Base-by-base conservation (phyloP, 441 rosid genomes). In the Pelargonium fulgidum region DNA sequence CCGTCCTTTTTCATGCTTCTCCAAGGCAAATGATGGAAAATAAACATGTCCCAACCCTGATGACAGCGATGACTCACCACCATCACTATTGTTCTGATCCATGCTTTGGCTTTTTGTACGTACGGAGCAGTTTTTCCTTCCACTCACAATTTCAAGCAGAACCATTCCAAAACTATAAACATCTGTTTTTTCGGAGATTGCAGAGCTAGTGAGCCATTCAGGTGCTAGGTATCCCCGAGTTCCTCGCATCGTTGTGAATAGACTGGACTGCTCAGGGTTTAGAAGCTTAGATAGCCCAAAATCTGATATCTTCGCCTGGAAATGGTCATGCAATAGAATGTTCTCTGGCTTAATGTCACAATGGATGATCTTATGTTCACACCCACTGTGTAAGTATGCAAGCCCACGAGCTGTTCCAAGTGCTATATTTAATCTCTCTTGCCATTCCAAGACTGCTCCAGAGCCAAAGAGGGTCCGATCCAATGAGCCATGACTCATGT, bases 141-240 rank as follows among this genome's bases (percentile, higher is more conserved):
- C 98, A 52, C 97, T 90, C n/a, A 93, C 90, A 70, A 93, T 71
- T 74, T 90, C 97, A 16, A 93, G 88, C 73, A 93, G 76, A 39
- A 93, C 98, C 98, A 93, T 93, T 64, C 98, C 97, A 13, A 72
- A 93, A 75, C 98, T 93, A 73, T 93, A 93, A 13, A 93, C 96
- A 65, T 93, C 97, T 8, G 94, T 85, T 79, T 93, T 93, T 71
- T 87, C 98, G 0, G 94, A 84, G 52, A 90, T 90, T 0, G 96
- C 90, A 0, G 94, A 71, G 81, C 81, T 89, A 0, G 96, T 93
- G 11, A 93, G 85, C 98, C 98, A 93, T 82, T 93, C 98, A 0
- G 98, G 98, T 19, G 98, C 98, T 59, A 93, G 89, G 67, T 93
- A 93, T 56, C 98, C 98, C n/a, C 97, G 90, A 3, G 98, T 90